phyloP scores from a whole-genome alignment of 2,329 filamentous ascomycete genomes.

The Thermothelomyces thermophilus region DNA sequence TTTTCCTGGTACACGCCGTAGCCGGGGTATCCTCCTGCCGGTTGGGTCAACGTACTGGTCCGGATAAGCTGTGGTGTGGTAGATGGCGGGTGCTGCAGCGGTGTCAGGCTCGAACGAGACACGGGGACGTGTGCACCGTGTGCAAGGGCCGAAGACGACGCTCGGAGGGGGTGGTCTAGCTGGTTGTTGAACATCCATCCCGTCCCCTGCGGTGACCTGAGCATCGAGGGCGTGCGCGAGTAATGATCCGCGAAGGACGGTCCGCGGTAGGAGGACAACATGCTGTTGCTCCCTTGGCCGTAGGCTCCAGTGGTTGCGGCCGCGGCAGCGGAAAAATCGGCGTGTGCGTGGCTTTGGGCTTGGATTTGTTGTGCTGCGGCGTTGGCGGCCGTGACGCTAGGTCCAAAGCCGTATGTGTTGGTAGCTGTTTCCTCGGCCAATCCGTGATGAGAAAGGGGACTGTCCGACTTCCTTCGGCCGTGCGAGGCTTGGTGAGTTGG shows the following conservation, averaged over 20 bases:
- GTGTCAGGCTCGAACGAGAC: slow-evolving; percentile 41
- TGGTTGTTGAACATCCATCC: slow-evolving; percentile 33
- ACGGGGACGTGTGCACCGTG: slow-evolving; percentile 41
- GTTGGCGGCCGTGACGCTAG: slow-evolving; percentile 44
- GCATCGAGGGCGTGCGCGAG: slow-evolving; percentile 28
- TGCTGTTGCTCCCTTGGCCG: slow-evolving; percentile 40
- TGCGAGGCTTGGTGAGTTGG: slow-evolving; percentile 33
- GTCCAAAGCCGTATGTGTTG: slow-evolving; percentile 51
- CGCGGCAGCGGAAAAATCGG: slow-evolving; percentile 26
- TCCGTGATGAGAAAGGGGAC: slow-evolving; percentile 24
- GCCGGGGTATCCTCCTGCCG: slow-evolving; percentile 34
- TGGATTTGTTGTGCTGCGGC: slow-evolving; percentile 33
- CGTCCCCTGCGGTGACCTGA: slow-evolving; percentile 26
- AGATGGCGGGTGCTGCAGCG: slow-evolving; percentile 40
- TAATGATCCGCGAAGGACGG: slow-evolving; percentile 47
- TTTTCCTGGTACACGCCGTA: slow-evolving; percentile 62
- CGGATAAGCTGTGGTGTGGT: slow-evolving; percentile 45
- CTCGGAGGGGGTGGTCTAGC: slow-evolving; percentile 33
- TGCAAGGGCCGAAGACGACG: slow-evolving; percentile 33
- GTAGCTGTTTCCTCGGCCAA: slow-evolving; percentile 38
- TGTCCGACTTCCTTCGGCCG: slow-evolving; percentile 28
- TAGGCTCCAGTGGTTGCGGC: slow-evolving; percentile 31
- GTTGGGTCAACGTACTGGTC: slow-evolving; percentile 46
- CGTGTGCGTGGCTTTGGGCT: slow-evolving; percentile 33
- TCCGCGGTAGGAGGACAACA: slow-evolving; percentile 51